phyloP scores from a whole-genome alignment of 2,329 filamentous ascomycete genomes.

The Cladosporium oxysporum region DNA sequence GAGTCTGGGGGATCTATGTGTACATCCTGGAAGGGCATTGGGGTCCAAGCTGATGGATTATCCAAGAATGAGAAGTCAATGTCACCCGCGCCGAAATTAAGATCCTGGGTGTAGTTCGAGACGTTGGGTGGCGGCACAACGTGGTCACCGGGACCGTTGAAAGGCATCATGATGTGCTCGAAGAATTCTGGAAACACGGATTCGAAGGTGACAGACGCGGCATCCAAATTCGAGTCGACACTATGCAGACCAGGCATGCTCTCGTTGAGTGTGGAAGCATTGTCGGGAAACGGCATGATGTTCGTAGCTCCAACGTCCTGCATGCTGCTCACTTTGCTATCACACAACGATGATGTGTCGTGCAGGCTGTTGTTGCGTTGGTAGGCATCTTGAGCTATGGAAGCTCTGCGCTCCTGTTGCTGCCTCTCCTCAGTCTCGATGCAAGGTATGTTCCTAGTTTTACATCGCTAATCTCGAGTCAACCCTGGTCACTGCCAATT shows the following conservation, averaged over 20 bases:
- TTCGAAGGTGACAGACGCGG: constrained; percentile 10
- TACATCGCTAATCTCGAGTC: constrained; percentile 25
- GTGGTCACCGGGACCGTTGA: constrained; percentile 12
- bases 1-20: neutral
- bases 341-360: neutral
- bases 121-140: constrained; percentile 27
- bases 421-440: constrained; percentile 28
- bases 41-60: constrained; percentile 14
- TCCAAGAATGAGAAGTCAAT: constrained; percentile 32
- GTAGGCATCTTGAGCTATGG: neutral
- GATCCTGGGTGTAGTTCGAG: constrained; percentile 31
- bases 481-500: neutral
- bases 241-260: neutral
- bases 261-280: neutral
- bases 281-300: constrained; percentile 10
- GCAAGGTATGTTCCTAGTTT: constrained; percentile 26
- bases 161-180: constrained; percentile 34
- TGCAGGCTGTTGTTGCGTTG: constrained; percentile 10
- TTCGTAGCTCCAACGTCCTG: constrained; percentile 17
- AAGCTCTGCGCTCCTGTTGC: constrained; percentile 17
- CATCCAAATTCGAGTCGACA: neutral
- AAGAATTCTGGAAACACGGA: constrained; percentile 34
- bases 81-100: constrained; percentile 27
- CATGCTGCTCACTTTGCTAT: neutral
- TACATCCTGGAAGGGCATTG: constrained; percentile 6